Evolutionary conservation across 169 alveolate species (phyloP), one percentile per base, ranked within the genome.

Genomic region (Plasmodium blacklocki): DNA sequence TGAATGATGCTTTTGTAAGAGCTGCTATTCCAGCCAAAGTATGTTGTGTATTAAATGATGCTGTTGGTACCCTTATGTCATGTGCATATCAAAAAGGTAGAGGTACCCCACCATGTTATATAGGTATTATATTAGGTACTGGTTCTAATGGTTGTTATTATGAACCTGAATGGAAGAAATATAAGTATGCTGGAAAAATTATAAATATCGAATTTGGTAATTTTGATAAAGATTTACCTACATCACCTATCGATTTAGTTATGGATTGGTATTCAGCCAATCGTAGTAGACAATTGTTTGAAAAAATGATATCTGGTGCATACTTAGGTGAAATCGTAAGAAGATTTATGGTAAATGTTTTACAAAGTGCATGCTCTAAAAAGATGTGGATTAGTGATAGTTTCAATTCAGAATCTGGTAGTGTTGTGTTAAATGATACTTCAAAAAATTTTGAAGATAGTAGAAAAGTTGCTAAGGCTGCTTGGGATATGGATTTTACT

Each of bases 61-160:
- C 98, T 11, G 98, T 95, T 19, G 98, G 98, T 11, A 96, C 98
- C 1, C 93, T 96, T 26, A 66, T 96, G 90, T 96, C 98, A 12
- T 95, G 97, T 66, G 97, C 97, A 50, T 95, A 95, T 80, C 96
- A 93, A 88, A 88, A 88, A 75, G 96, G 94, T 1, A 73, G 75
- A 56, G 94, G 92, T 32, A 73, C 92, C 21, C 96, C 97, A 9
- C 94, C 90, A 26, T 95, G 97, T 64, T 73, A 80, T 23, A 87
- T 96, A 32, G 98, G 98, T 1, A 89, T 96, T 19, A 96, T 96
- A 19, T 73, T 96, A 29, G 98, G 98, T 47, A 96, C 98, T 2
- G 98, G 98, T 4, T 88, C 94, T 52, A 96, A 96, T 89, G 94
- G 95, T 49, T 96, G 98, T 80, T 96, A 96, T 70, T 89, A 91